Conservation (phyloP, 2,329 filamentous ascomycete species). For the Colletotrichum eleusines region DNA sequence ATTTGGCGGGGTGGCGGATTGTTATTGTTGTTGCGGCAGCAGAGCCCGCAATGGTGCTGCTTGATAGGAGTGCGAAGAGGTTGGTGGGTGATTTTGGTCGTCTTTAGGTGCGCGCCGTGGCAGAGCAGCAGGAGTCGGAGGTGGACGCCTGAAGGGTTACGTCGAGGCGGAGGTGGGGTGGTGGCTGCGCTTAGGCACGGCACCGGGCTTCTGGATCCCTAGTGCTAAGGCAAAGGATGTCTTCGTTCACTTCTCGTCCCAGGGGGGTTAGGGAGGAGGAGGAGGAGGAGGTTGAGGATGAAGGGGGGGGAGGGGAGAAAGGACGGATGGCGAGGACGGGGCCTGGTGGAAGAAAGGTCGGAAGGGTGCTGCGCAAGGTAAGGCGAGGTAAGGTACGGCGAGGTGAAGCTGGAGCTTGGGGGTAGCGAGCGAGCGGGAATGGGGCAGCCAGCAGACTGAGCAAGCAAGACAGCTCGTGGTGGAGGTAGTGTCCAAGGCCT, state of each 20-base stretch:
- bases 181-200: conserved; percentile 41
- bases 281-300: conserved; percentile 18
- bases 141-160: conserved; percentile 25
- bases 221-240: conserved; percentile 32
- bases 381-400: conserved; percentile 12
- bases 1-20: conserved; percentile 38
- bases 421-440: conserved; percentile 7
- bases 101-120: conserved; percentile 40
- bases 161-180: conserved; percentile 39
- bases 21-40: conserved; percentile 31
- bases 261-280: conserved; percentile 14
- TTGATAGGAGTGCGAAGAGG: conserved; percentile 34
- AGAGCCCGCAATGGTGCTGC: conserved; percentile 15
- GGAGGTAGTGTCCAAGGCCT: conserved; percentile 33
- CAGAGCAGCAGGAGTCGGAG: conserved; percentile 33
- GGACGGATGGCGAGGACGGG: conserved; percentile 29
- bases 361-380: conserved; percentile 23
- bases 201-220: conserved; percentile 39
- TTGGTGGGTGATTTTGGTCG: conserved; percentile 36
- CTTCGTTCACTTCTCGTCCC: conserved; percentile 28
- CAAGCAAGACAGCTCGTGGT: conserved; percentile 18
- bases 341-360: conserved; percentile 8
- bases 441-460: conserved; percentile 7
- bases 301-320: conserved; percentile 4
- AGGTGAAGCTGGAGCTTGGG: neutral